Base-by-base conservation (phyloP, 2,329 filamentous ascomycete genomes). In the Fonsecaea erecta region DNA sequence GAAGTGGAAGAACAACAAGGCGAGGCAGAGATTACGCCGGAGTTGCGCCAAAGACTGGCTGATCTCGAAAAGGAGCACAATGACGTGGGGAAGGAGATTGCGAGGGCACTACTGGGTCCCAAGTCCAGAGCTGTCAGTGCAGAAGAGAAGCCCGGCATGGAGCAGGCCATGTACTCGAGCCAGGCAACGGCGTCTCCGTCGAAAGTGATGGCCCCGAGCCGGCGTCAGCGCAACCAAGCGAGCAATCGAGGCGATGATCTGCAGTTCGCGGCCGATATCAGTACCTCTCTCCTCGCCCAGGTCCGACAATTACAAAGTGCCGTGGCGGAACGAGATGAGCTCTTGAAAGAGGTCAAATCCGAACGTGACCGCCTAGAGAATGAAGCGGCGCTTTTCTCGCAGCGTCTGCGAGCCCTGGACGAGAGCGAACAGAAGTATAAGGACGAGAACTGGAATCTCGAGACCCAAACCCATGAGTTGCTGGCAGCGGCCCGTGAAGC, bases 231-330 rank as follows among this genome's bases (percentile, higher is more conserved):
- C 62, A 98, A 98, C 72, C 94, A 97, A 75, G 91, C 92, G 1
- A 86, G 90, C 9, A 95, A 89, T 75, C 88, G 93, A 58, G 89
- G 96, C 12, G 93, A 98, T 75, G 95, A 99, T 74, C 96, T 99
- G 74, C 93, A 97, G 73, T 96, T 99, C 74, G 95, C 94, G n/a
- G 93, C 95, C 57, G 94, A 99, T 75, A 97, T 99, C 73, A 97
- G 93, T 74, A 97, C 92, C 5, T 97, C 93, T 1, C 83, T 99
- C 58, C 89, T 99, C 58, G 88, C 90, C n/a, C 95, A 98, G 79
- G 91, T 99, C 57, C 90, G 95, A 68, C 93, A 95, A 75, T 80
- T 99, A 61, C 95, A 99, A 77, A 85, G 88, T 1, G 83, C 96
- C 16, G 84, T 99, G 11, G 86, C 89, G 0, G 93, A 98, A 78